phyloP scores from a whole-genome alignment of 148 eudicot genomes.

The Simmondsia chinensis region DNA sequence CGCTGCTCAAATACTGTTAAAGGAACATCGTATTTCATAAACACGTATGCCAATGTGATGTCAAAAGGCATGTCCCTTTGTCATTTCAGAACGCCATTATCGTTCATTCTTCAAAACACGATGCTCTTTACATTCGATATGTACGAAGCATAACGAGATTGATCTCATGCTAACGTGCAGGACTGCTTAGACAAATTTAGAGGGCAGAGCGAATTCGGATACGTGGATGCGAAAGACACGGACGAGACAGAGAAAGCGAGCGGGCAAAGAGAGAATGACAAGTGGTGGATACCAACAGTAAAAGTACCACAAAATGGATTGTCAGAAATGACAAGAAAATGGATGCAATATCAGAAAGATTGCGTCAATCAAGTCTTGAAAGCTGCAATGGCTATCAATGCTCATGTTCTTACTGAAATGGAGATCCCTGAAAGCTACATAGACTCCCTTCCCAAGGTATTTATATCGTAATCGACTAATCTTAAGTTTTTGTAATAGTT shows the following conservation, averaged over 20 bases:
- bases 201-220: constrained; percentile 52
- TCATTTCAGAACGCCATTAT: no score
- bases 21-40: no score
- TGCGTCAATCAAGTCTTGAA: constrained; percentile 78
- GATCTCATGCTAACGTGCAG: no score
- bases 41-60: no score
- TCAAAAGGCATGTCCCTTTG: neutral
- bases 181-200: constrained; percentile 66
- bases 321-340: constrained; percentile 49
- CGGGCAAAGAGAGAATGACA: constrained; percentile 34
- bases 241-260: no score
- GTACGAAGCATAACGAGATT: no score
- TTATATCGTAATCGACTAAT: no score
- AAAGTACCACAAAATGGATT: constrained; percentile 66
- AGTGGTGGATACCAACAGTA: constrained; percentile 89
- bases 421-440: constrained; percentile 75
- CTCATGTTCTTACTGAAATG: constrained; percentile 77
- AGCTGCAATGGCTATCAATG: constrained; percentile 93
- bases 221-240: constrained; percentile 57
- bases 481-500: no score
- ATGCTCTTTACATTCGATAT: no score
- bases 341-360: constrained; percentile 69
- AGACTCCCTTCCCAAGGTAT: constrained; percentile 78
- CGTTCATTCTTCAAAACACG: no score
- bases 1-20: no score